Evolutionary conservation across 2,329 filamentous ascomycete genomes (phyloP), one percentile per base, ranked within the genome.

Genomic region (Verruconis gallopava): DNA sequence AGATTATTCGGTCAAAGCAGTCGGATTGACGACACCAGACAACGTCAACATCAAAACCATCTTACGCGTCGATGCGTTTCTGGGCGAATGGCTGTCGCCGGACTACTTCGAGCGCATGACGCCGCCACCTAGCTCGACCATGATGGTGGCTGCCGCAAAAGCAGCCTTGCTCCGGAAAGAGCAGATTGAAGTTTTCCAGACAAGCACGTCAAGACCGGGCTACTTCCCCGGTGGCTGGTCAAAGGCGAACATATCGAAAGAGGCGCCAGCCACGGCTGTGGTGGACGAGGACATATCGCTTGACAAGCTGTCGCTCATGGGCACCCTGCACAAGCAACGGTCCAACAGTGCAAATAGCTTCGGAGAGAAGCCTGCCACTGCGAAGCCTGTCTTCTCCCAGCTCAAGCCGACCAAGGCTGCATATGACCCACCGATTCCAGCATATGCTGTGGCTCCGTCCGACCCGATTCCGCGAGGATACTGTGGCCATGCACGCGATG

Each of bases 51-150:
- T 40, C 18, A 81, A 75, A 48, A 66, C 74, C 3, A 69, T 78
- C 6, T 63, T 98, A 37, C 81, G 91, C 1, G 72, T 98, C 4
- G 91, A 98, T 61, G 81, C 88, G 0, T 95, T 93, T 55, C 70
- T 98, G 0, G 89, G 91, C 38, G 91, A 98, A 67, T 98, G 91
- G 91, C 70, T 96, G 21, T 84, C 82, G 2, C 85, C 86, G 1
- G 81, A 88, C 55, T 98, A 98, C 59, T 98, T 89, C 54, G 86
- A 94, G 48, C 73, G 82, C 40, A 95, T 95, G 49, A 89, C 83
- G 0, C 84, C 86, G 3, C 91, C 91, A 9, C 91, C 91, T 0
- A 76, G 77, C 34, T 89, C 85, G 3, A 75, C 80, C 3, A 73
- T 91, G 63, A 93, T 98, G 85, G 69, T 96, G 2, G 82, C 83